These are phyloP conservation scores for Collybia nuda DNA, from an alignment of 768 basidiomycete species.

Conservation along the genomic window DNA sequence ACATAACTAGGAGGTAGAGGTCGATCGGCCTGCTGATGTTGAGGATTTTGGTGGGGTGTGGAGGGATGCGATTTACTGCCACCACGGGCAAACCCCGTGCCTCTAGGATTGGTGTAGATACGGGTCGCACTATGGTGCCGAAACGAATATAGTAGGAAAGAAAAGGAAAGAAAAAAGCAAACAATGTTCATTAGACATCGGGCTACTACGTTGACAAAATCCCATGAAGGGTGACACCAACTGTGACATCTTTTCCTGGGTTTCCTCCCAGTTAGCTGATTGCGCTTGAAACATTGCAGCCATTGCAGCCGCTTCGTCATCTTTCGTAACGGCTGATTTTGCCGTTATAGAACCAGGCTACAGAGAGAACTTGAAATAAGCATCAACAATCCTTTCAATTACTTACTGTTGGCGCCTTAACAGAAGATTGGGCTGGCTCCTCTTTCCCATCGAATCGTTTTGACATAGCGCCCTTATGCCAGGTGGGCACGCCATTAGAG, in stretches of 20 bases:
- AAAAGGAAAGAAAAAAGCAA: conserved; percentile 31
- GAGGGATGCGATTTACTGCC: conserved; percentile 53
- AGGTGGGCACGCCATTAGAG: conserved; percentile 37
- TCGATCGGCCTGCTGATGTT: conserved; percentile 59
- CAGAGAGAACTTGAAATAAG: conserved; percentile 4
- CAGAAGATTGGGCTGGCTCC: conserved; percentile 36
- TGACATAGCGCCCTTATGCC: conserved; percentile 79
- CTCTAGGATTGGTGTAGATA: conserved; percentile 65
- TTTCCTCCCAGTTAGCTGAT: conserved; percentile 95
- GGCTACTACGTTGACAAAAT: conserved; percentile 67
- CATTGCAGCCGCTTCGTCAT: conserved; percentile 93
- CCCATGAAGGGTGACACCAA: conserved; percentile 71
- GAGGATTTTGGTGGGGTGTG: conserved; percentile 38
- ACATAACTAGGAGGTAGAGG: conserved; percentile 95
- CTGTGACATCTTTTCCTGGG: conserved; percentile 99
- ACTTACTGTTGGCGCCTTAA: conserved; percentile 31
- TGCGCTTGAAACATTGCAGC: conserved; percentile 98
- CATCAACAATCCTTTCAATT: conserved; percentile 11
- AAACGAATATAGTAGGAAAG: conserved; percentile 19
- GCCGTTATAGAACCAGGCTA: conserved; percentile 23
- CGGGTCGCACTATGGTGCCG: conserved; percentile 58
- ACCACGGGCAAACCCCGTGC: conserved; percentile 60
- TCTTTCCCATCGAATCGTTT: conserved; percentile 90
- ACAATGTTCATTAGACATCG: conserved; percentile 69
- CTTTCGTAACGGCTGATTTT: conserved; percentile 47